Evolutionary conservation across 352 stramenopile species (phyloP).

Genomic region (Pythium utonaiense): DNA sequence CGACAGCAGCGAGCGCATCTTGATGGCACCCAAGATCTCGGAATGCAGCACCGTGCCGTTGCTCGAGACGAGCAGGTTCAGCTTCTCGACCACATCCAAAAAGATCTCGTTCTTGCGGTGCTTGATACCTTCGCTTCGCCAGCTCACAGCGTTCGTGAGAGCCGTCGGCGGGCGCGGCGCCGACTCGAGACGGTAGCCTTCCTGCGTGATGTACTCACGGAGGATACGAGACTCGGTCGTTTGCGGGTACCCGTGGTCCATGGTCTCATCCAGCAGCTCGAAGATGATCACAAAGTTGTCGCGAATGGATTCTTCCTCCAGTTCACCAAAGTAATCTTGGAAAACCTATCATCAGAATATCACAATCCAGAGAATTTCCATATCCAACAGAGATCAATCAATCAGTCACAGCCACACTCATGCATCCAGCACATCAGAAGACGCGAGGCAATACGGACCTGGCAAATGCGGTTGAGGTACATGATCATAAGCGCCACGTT

Average conservation of each 20-base stretch:
- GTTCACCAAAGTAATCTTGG: slow-evolving; percentile 99
- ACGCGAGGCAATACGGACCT: slow-evolving; percentile 27
- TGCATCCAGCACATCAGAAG: too few species aligned
- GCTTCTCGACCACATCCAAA: slow-evolving; percentile 99
- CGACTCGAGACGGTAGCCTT: slow-evolving; percentile 93
- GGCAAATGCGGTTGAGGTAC: slow-evolving; percentile 90
- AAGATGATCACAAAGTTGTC: slow-evolving; percentile 99
- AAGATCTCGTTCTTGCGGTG: slow-evolving; percentile 99
- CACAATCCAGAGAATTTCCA: not conserved
- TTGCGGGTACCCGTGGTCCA: slow-evolving; percentile 99
- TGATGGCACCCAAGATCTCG: slow-evolving; percentile 98
- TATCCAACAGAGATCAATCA: not conserved
- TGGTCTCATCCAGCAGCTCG: slow-evolving; percentile 99
- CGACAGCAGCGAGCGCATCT: slow-evolving; percentile 98
- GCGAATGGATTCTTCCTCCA: slow-evolving; percentile 99
- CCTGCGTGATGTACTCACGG: slow-evolving; percentile 96
- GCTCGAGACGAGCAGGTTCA: slow-evolving; percentile 94
- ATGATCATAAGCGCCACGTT: slow-evolving; percentile 96
- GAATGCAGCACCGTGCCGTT: slow-evolving; percentile 98
- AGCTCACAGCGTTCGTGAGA: slow-evolving; percentile 98
- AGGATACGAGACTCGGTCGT: slow-evolving; percentile 87
- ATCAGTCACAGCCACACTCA: too few species aligned
- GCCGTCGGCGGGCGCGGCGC: slow-evolving; percentile 92
- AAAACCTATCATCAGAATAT: slow-evolving; percentile 81
- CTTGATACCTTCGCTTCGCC: slow-evolving; percentile 98